phyloP scores from a whole-genome alignment of 1,284 basidiomycete genomes.

The Malassezia psittaci region DNA sequence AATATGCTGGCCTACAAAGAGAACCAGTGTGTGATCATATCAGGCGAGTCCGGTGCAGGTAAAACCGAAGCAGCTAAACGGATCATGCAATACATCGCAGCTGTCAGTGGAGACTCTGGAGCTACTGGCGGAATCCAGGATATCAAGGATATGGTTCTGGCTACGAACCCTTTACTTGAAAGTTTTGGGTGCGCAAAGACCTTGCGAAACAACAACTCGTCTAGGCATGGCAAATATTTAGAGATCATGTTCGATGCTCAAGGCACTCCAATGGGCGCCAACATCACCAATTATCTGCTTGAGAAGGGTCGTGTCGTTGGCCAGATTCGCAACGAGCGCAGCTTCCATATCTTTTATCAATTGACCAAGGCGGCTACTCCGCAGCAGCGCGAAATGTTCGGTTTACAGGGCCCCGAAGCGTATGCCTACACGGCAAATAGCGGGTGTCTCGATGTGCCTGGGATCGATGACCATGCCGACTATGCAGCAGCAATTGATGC shows the following conservation, averaged over 20 bases:
- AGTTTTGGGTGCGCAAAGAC: constrained; percentile 99
- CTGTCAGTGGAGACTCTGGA: constrained; percentile 70
- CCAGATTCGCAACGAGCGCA: constrained; percentile 89
- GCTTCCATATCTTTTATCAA: constrained; percentile 99
- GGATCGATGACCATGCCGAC: constrained; percentile 80
- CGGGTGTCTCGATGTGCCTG: constrained; percentile 79
- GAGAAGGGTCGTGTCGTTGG: constrained; percentile 93
- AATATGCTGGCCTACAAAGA: constrained; percentile 99
- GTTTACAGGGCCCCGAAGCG: constrained; percentile 90
- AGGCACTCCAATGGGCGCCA: constrained; percentile 89
- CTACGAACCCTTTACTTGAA: constrained; percentile 93
- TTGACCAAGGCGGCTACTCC: constrained; percentile 89
- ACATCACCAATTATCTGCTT: constrained; percentile 95
- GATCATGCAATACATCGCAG: constrained; percentile 99
- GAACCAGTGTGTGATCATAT: constrained; percentile 99
- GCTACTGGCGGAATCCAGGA: constrained; percentile 61
- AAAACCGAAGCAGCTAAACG: constrained; percentile 50
- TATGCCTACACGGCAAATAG: constrained; percentile 88
- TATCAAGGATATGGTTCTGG: constrained; percentile 99
- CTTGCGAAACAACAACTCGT: constrained; percentile 94
- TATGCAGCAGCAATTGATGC: constrained; percentile 83
- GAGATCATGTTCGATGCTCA: constrained; percentile 96
- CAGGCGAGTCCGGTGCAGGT: constrained; percentile 67
- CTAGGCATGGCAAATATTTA: constrained; percentile 96
- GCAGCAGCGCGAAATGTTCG: constrained; percentile 82